phyloP scores from a whole-genome alignment of 108 stramenopile genomes.

The Pseudonitzschia pungens region DNA sequence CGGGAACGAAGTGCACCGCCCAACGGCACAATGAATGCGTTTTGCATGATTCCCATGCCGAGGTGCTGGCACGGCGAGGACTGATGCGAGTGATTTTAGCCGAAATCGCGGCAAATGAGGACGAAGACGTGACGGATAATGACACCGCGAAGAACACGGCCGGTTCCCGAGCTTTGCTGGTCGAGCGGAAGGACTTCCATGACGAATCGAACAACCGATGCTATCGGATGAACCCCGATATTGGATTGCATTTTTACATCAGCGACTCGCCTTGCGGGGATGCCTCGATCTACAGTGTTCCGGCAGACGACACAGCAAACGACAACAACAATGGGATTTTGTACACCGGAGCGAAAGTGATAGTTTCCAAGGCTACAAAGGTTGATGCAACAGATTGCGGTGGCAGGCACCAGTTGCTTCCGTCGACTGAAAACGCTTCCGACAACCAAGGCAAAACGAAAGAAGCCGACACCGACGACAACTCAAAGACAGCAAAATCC shows the following conservation, averaged over 20 bases:
- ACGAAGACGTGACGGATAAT: background rate
- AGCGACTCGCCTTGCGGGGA: constrained; percentile 95
- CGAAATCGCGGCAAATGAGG: constrained; percentile 46
- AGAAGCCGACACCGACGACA: background rate
- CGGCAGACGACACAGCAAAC: background rate
- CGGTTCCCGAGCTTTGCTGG: background rate
- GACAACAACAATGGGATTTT: constrained; percentile 22
- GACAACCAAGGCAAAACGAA: background rate
- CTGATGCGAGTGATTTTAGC: constrained; percentile 70
- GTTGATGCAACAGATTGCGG: constrained; percentile 31
- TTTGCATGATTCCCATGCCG: constrained; percentile 91
- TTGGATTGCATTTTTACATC: constrained; percentile 85
- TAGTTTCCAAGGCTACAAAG: constrained; percentile 44
- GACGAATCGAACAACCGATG: background rate
- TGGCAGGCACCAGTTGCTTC: constrained; percentile 20
- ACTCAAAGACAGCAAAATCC: background rate
- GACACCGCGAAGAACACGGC: background rate
- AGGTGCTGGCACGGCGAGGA: constrained; percentile 85
- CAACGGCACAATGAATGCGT: constrained; percentile 51
- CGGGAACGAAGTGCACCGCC: constrained; percentile 87
- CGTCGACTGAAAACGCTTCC: constrained; percentile 9
- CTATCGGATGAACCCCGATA: constrained; percentile 47
- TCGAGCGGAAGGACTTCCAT: background rate
- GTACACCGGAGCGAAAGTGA: constrained; percentile 90
- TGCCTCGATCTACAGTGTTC: constrained; percentile 81